Conservation (phyloP, 139 green algal genomes). For the Haematococcus lacustris region DNA sequence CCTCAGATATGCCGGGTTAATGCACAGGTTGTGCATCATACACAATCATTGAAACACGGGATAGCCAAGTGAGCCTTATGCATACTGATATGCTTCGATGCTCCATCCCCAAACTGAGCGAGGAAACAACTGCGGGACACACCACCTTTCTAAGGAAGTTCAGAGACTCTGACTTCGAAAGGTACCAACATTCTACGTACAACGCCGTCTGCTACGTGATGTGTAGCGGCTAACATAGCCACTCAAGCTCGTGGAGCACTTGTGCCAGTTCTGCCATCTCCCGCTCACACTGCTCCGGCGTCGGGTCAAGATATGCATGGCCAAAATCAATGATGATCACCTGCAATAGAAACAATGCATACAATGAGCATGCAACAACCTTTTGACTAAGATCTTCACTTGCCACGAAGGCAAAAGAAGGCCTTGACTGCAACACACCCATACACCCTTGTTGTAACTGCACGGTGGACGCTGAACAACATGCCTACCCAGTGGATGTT, state of each 20-base stretch:
- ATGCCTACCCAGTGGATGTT: too few species aligned
- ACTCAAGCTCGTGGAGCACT: background rate
- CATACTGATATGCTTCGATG: too few species aligned
- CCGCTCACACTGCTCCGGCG: background rate
- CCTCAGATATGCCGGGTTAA: too few species aligned
- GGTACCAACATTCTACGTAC: background rate
- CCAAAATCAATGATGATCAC: too few species aligned
- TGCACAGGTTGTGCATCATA: too few species aligned
- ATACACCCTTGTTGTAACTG: background rate
- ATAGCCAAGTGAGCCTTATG: too few species aligned
- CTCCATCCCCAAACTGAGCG: too few species aligned
- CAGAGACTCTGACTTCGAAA: background rate
- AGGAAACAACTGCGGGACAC: background rate
- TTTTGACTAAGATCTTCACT: background rate
- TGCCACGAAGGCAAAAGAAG: too few species aligned
- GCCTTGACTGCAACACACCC: background rate
- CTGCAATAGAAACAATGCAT: background rate
- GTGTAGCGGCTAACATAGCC: background rate
- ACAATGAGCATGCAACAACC: background rate
- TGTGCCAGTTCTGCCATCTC: too few species aligned
- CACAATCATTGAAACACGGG: too few species aligned
- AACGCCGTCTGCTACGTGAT: background rate
- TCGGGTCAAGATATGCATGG: background rate
- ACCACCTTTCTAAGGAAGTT: background rate
- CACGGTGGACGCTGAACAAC: too few species aligned